phyloP scores from a whole-genome alignment of 2,329 filamentous ascomycete species.

The Scedosporium aurantiacum region DNA sequence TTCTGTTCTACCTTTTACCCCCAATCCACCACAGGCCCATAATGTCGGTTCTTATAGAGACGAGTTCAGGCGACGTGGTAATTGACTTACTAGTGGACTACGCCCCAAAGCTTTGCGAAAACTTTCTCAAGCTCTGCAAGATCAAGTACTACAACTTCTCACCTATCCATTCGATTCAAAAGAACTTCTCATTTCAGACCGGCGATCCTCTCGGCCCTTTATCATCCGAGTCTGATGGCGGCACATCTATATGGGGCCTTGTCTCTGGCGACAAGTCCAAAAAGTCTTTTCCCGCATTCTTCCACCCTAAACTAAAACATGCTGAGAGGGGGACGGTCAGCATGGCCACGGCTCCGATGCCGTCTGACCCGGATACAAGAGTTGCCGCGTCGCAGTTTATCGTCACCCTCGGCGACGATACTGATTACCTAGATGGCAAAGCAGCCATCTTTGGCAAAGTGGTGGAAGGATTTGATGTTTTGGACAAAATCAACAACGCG shows the following conservation, averaged over 20 bases:
- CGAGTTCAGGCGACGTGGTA: constrained; percentile 84
- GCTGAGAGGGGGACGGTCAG: constrained; percentile 83
- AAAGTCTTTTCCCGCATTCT: constrained; percentile 71
- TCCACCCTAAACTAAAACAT: constrained; percentile 82
- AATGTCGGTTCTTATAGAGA: constrained; percentile 94
- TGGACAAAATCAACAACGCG: constrained; percentile 86
- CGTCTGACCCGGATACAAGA: constrained; percentile 67
- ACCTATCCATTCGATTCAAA: constrained; percentile 83
- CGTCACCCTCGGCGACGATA: constrained; percentile 77
- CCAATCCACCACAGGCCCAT: neutral
- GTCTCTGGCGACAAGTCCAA: constrained; percentile 55
- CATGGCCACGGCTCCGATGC: constrained; percentile 82
- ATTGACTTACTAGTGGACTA: constrained; percentile 86
- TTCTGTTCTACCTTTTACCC: neutral
- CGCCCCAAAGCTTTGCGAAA: constrained; percentile 86
- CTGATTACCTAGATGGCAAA: constrained; percentile 85
- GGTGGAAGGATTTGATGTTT: constrained; percentile 85
- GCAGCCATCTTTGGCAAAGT: constrained; percentile 93
- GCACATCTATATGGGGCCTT: constrained; percentile 84
- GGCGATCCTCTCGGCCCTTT: constrained; percentile 87
- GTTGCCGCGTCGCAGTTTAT: constrained; percentile 89
- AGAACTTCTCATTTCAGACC: constrained; percentile 91
- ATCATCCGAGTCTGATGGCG: constrained; percentile 77
- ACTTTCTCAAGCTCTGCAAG: constrained; percentile 98
- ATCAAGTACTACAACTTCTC: constrained; percentile 99